phyloP scores from a whole-genome alignment of 1,139 yeast genomes.

The Blastobotrys ciferrii region DNA sequence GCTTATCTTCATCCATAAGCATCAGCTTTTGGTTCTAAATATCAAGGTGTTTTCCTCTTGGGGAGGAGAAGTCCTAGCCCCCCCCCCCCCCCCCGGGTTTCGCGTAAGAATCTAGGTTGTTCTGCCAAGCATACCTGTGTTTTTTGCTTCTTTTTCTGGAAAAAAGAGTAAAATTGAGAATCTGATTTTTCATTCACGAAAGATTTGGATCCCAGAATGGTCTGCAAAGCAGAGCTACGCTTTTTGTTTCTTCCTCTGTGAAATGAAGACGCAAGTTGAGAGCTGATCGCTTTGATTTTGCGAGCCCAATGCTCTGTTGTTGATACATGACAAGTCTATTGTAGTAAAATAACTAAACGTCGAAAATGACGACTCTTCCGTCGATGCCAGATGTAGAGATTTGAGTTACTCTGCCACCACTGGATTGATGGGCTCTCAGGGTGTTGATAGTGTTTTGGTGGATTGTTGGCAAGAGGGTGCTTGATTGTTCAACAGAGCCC shows the following conservation, averaged over 20 bases:
- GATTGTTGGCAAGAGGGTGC: slow-evolving; percentile 63
- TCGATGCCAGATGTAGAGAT: slow-evolving; percentile 81
- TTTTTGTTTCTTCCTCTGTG: no score
- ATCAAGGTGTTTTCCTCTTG: not conserved
- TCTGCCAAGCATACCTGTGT: no score
- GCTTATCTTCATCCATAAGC: slow-evolving; percentile 25
- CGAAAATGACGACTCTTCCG: slow-evolving; percentile 77
- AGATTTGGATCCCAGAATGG: no score
- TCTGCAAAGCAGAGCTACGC: no score
- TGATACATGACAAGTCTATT: not conserved
- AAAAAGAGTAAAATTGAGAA: no score
- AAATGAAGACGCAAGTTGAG: no score
- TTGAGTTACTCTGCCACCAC: slow-evolving; percentile 46
- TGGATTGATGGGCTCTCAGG: slow-evolving; percentile 48
- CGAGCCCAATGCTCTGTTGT: not conserved
- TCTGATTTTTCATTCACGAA: no score
- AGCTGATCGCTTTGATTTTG: no score
- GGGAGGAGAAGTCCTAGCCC: no score
- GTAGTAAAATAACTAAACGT: slow-evolving; percentile 18
- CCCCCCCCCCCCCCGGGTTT: no score
- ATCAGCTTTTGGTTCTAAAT: slow-evolving; percentile 31
- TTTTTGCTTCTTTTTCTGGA: no score
- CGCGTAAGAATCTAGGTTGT: no score
- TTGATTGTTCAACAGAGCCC: slow-evolving; percentile 61
- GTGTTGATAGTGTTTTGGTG: slow-evolving; percentile 90